Evolutionary conservation across 352 stramenopile species (phyloP).

Genomic region (Pythium aquatile): DNA sequence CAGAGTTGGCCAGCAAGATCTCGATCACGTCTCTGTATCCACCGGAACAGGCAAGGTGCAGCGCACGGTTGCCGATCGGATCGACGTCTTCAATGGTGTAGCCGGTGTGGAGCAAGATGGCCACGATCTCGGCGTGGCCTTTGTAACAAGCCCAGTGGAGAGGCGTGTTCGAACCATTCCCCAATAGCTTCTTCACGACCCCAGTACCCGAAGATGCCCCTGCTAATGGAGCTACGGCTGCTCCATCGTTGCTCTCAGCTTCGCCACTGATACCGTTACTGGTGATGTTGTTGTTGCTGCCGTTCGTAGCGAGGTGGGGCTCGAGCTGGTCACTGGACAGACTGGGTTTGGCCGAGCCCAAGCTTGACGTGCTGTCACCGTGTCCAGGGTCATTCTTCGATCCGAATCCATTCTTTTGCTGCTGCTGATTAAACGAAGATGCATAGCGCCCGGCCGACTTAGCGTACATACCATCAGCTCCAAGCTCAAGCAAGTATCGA

Average conservation of each 20-base stretch:
- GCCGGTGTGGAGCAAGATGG: slow-evolving; percentile 60
- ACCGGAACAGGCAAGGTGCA: slow-evolving; percentile 75
- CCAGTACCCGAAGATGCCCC: background rate
- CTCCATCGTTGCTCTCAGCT: background rate
- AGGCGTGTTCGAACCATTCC: slow-evolving; percentile 55
- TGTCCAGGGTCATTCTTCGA: background rate
- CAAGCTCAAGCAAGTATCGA: slow-evolving; percentile 65
- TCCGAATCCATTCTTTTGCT: background rate
- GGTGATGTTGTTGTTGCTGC: slow-evolving; percentile 16
- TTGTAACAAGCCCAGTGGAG: slow-evolving; percentile 89
- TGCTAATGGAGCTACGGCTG: background rate
- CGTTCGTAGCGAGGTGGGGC: slow-evolving; percentile 9
- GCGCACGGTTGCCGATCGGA: slow-evolving; percentile 62
- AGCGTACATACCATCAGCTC: slow-evolving; percentile 66
- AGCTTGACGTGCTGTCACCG: slow-evolving; percentile 19
- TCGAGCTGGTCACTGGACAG: slow-evolving; percentile 14
- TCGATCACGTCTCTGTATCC: slow-evolving; percentile 65
- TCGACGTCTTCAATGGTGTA: slow-evolving; percentile 70
- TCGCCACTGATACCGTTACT: background rate
- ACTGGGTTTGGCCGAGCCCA: background rate
- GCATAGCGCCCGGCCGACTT: slow-evolving; percentile 36
- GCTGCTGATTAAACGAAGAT: slow-evolving; percentile 3
- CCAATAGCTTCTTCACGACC: slow-evolving; percentile 21
- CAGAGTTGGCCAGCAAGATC: slow-evolving; percentile 67
- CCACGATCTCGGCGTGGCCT: slow-evolving; percentile 63